phyloP scores from a whole-genome alignment of 257 asterid species.

The Ilex asprella region DNA sequence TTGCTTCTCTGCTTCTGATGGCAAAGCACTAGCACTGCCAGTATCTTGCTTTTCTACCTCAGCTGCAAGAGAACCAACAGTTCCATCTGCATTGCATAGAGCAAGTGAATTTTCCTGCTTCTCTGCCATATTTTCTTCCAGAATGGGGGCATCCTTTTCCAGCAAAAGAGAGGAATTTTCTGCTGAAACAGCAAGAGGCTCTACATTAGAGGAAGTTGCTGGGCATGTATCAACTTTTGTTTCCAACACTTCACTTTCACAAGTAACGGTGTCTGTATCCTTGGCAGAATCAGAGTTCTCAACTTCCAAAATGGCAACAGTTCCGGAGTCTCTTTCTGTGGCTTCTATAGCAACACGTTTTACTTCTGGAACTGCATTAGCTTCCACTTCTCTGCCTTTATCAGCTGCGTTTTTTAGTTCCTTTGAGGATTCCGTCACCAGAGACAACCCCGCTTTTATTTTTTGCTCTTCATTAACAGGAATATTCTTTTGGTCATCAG shows the following conservation, averaged over 20 bases:
- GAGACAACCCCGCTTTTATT: constrained; percentile 6
- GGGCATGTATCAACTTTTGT: constrained; percentile 12
- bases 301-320: constrained; percentile 17
- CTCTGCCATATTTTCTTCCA: constrained; percentile 21
- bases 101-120: constrained; percentile 6
- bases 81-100: constrained; percentile 18
- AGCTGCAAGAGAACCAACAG: constrained; percentile 15
- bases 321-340: constrained; percentile 15
- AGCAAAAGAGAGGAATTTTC: constrained; percentile 17
- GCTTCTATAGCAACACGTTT: constrained; percentile 21
- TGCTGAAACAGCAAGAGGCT: constrained; percentile 14
- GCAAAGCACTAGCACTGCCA: constrained; percentile 20
- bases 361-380: constrained; percentile 13
- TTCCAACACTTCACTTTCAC: constrained; percentile 19
- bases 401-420: constrained; percentile 16
- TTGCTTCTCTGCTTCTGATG: constrained; percentile 41
- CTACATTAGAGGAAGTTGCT: constrained; percentile 20
- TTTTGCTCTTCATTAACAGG: constrained; percentile 22
- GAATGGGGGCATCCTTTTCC: constrained; percentile 28
- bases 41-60: constrained; percentile 24
- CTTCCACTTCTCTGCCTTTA: constrained; percentile 25
- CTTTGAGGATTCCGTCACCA: constrained; percentile 15
- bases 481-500: constrained; percentile 15
- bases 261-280: constrained; percentile 14
- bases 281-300: constrained; percentile 22